A percentile compares a stretch with the other conserved stretches of the same genome.
Evolutionary conservation across 805 yeast genomes (phyloP).

Genomic region (Phaffomyces opuntiae): DNA sequence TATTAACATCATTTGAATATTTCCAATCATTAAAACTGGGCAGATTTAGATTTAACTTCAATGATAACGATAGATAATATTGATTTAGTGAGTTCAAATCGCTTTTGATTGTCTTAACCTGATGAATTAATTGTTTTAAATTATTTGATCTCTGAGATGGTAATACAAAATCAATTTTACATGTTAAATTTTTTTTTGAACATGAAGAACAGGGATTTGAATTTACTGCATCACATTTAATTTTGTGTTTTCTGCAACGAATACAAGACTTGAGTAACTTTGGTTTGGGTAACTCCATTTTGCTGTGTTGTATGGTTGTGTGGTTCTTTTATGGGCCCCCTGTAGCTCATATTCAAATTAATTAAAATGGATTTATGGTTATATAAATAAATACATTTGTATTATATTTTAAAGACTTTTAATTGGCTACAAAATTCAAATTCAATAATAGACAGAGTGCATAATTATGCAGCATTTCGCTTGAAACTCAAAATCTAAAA

Average conservation of each 20-base stretch:
- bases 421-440: not conserved
- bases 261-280: conserved; percentile 50
- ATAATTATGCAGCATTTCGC: not conserved
- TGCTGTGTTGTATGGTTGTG: not conserved
- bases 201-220: conserved; percentile 58
- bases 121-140: conserved; percentile 16
- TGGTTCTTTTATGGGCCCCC: too few relatives aligned
- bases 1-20: not conserved
- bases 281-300: conserved; percentile 24
- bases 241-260: conserved; percentile 60
- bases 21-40: conserved; percentile 17
- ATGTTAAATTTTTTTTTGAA: conserved; percentile 40
- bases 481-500: too few relatives aligned
- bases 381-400: not conserved
- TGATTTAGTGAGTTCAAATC: conserved; percentile 9
- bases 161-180: conserved; percentile 49
- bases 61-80: conserved; percentile 9
- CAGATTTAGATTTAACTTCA: conserved; percentile 8
- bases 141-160: conserved; percentile 36
- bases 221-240: conserved; percentile 52
- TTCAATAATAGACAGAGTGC: not conserved
- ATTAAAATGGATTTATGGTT: not conserved
- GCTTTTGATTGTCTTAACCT: conserved; percentile 12
- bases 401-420: conserved; percentile 2
- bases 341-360: too few relatives aligned